Evolutionary conservation across 331 rosid genomes (phyloP).

Genomic region (Pyracantha coccinea): DNA sequence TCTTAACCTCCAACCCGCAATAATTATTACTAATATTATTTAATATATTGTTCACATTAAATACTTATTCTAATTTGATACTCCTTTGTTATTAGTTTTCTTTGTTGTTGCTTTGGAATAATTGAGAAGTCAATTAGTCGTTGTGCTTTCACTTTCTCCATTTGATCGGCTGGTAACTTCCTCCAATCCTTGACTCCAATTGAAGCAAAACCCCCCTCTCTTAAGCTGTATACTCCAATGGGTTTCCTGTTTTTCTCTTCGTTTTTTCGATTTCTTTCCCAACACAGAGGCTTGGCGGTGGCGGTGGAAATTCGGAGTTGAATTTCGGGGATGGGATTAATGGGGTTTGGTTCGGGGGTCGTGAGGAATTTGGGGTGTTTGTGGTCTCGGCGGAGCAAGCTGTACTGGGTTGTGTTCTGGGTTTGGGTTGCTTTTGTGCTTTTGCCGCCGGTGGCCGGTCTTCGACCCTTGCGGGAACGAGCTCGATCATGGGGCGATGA

Average conservation of each 20-base stretch:
- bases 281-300: constrained; percentile 19
- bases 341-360: constrained; percentile 35
- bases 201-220: constrained; percentile 52
- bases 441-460: constrained; percentile 44
- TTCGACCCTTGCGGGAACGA: constrained; percentile 82
- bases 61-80: background rate
- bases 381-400: constrained; percentile 23
- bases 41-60: background rate
- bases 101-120: constrained; percentile 20
- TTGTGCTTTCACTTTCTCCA: constrained; percentile 63
- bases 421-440: constrained; percentile 39
- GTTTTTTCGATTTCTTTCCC: constrained; percentile 27
- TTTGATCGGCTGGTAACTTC: constrained; percentile 46
- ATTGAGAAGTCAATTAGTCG: constrained; percentile 56
- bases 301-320: constrained; percentile 34
- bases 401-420: constrained; percentile 31
- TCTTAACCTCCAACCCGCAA: background rate
- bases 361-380: constrained; percentile 25
- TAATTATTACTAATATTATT: background rate
- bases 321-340: constrained; percentile 27
- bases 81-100: background rate
- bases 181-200: constrained; percentile 46
- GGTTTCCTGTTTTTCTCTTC: constrained; percentile 21
- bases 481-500: constrained; percentile 86
- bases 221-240: constrained; percentile 35